These are phyloP conservation scores for Tuber calosporum DNA, from an alignment of 495 filamentous ascomycete genomes.

Conservation along the genomic window DNA sequence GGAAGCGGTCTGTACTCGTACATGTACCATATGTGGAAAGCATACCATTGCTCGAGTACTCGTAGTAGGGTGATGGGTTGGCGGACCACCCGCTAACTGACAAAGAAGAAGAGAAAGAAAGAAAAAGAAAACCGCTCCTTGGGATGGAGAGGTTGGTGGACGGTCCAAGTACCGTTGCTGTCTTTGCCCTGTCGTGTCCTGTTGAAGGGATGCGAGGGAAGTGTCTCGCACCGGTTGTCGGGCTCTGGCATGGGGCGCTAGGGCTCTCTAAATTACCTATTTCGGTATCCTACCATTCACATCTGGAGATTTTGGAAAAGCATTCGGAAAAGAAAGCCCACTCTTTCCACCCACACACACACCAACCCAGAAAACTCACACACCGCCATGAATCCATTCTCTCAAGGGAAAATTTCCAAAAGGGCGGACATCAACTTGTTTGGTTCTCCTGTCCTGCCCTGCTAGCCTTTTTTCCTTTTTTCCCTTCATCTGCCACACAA, in stretches of 20 bases:
- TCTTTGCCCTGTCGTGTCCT: too few relatives aligned
- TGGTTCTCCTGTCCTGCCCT: neutral
- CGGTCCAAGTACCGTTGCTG: too few relatives aligned
- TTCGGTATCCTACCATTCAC: neutral
- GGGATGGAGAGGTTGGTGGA: neutral
- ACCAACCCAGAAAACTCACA: neutral
- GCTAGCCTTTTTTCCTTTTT: neutral
- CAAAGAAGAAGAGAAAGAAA: too few relatives aligned
- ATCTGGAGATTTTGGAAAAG: neutral
- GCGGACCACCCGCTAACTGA: neutral
- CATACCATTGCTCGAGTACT: too few relatives aligned
- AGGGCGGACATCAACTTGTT: neutral
- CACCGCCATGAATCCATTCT: neutral
- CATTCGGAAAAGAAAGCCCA: neutral
- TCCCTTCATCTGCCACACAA: neutral
- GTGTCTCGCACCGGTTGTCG: constrained; percentile 3
- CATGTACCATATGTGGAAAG: too few relatives aligned
- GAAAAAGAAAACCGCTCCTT: neutral
- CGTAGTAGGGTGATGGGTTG: neutral
- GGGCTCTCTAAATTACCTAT: neutral
- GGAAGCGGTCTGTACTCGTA: too few relatives aligned
- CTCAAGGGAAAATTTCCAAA: neutral
- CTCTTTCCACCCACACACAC: neutral
- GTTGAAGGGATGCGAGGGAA: constrained; percentile 1
- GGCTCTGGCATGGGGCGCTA: neutral